Conservation (phyloP, 306 rosid genomes). For the Urtica urens region DNA sequence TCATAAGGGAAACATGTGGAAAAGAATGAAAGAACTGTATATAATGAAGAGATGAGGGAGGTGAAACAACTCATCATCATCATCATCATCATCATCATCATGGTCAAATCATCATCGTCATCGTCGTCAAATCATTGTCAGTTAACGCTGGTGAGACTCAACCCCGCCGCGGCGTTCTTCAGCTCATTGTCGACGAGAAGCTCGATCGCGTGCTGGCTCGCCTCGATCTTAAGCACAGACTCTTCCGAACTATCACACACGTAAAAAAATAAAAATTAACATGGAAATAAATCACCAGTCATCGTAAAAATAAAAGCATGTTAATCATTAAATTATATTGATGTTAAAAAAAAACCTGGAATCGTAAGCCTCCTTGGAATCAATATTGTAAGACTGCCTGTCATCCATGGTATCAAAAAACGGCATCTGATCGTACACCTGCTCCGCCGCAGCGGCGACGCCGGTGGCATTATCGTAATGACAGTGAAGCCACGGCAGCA, state of each 20-base stretch:
- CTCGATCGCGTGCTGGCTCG: conserved; percentile 33
- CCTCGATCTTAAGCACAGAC: conserved; percentile 42
- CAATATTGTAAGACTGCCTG: conserved; percentile 54
- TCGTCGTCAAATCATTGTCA: conserved; percentile 28
- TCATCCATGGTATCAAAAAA: conserved; percentile 54
- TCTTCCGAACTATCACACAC: conserved; percentile 62
- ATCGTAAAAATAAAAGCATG: too few relatives aligned
- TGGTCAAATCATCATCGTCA: too few relatives aligned
- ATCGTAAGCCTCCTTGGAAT: conserved; percentile 64
- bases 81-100: too few relatives aligned
- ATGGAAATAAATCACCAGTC: too few relatives aligned
- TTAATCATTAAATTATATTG: not conserved
- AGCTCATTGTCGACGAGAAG: conserved; percentile 45
- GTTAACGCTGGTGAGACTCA: conserved; percentile 61
- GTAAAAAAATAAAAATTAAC: conserved; percentile 8
- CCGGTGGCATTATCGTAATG: conserved; percentile 11
- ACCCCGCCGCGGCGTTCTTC: conserved; percentile 68
- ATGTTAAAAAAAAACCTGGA: conserved; percentile 36
- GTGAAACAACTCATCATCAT: too few relatives aligned
- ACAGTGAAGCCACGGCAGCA: conserved; percentile 32
- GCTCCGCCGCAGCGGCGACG: conserved; percentile 23
- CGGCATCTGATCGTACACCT: conserved; percentile 55
- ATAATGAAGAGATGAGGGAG: too few relatives aligned
- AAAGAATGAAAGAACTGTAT: not conserved
- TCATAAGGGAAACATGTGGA: not conserved